Evolutionary conservation across 495 filamentous ascomycete genomes (phyloP).

Genomic region (Aspergillus saccharolyticus): DNA sequence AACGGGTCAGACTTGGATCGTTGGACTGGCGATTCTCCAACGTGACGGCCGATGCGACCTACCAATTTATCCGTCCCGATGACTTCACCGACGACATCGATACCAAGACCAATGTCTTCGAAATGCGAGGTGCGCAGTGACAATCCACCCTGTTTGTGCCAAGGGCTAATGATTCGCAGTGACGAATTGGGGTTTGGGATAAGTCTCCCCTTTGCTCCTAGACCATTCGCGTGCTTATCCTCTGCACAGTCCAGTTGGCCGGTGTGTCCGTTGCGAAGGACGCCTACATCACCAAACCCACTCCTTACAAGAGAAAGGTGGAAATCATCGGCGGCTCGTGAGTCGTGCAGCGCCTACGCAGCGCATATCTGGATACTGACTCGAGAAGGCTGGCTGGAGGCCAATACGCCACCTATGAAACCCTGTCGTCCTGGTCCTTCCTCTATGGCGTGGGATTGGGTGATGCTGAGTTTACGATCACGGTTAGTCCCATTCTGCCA

Average conservation of each 20-base stretch:
- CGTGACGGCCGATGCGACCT: conserved; percentile 55
- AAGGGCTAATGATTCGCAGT: conserved; percentile 27
- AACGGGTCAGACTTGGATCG: conserved; percentile 44
- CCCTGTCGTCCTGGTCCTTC: conserved; percentile 55
- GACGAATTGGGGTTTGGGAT: conserved; percentile 64
- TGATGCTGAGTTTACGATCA: conserved; percentile 59
- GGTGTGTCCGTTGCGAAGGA: conserved; percentile 48
- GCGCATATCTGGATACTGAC: not conserved
- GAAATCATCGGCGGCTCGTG: conserved; percentile 63
- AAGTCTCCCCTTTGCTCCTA: conserved; percentile 18
- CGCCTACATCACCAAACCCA: conserved; percentile 47
- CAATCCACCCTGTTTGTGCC: conserved; percentile 14
- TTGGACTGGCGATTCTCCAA: conserved; percentile 67
- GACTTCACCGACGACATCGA: conserved; percentile 17
- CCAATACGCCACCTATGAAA: conserved; percentile 61
- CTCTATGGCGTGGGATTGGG: conserved; percentile 54
- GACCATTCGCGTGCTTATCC: conserved; percentile 4
- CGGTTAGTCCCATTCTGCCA: conserved; percentile 21
- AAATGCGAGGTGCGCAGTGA: conserved; percentile 30
- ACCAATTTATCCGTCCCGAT: conserved; percentile 49
- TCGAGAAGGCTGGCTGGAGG: conserved; percentile 37
- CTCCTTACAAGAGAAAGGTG: conserved; percentile 48
- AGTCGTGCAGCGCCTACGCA: conserved; percentile 3
- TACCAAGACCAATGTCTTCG: conserved; percentile 26
- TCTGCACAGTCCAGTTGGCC: conserved; percentile 48